Conservation (phyloP, 2,329 filamentous ascomycete species). For the Podosphaera fusca region DNA sequence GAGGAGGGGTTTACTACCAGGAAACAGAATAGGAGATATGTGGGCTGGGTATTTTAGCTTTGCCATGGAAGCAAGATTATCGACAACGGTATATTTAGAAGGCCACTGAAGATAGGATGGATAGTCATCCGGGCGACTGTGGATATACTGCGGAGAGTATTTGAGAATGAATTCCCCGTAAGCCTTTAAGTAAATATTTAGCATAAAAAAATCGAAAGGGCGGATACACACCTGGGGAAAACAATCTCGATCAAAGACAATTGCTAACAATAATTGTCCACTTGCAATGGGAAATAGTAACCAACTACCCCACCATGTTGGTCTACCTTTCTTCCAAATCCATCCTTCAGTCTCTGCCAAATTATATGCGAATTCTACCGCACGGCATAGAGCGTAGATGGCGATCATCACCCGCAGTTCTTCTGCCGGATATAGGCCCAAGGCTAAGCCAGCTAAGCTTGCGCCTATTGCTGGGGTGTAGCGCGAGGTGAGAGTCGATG, state of each 20-base stretch:
- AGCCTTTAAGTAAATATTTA: constrained; percentile 10
- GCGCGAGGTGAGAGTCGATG: constrained; percentile 52
- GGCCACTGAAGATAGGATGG: constrained; percentile 52
- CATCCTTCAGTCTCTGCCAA: constrained; percentile 50
- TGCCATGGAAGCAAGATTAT: constrained; percentile 63
- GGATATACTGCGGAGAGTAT: constrained; percentile 59
- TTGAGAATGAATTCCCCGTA: constrained; percentile 43
- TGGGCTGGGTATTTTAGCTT: constrained; percentile 68
- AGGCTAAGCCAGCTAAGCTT: constrained; percentile 59
- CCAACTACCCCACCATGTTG: constrained; percentile 74
- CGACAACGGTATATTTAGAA: constrained; percentile 47
- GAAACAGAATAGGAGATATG: constrained; percentile 70
- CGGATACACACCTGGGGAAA: constrained; percentile 28
- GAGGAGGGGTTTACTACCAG: constrained; percentile 42
- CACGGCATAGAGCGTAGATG: constrained; percentile 60
- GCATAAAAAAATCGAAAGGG: not conserved
- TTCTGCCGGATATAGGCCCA: constrained; percentile 49
- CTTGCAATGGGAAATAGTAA: constrained; percentile 54
- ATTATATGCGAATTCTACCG: constrained; percentile 74
- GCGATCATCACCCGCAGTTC: constrained; percentile 58
- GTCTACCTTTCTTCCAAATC: constrained; percentile 40
- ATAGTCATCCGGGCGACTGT: constrained; percentile 43
- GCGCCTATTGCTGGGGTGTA: constrained; percentile 81
- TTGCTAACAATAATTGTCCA: constrained; percentile 54
- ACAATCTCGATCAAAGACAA: constrained; percentile 55